Evolutionary conservation across 441 rosid species (phyloP).

Genomic region (Adansonia grandidieri): DNA sequence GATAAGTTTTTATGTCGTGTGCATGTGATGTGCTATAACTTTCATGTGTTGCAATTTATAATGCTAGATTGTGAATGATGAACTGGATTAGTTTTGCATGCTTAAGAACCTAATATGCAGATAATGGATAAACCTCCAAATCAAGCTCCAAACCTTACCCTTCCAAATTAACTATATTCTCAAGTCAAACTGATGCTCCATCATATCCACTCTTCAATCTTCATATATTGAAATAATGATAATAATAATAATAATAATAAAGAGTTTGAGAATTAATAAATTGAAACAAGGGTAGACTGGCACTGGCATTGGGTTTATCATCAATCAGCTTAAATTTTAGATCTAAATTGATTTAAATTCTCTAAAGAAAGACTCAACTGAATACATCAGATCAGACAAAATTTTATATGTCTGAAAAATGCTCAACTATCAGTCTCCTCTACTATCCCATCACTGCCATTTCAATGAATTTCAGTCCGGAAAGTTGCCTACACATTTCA

Average conservation of each 20-base stretch:
- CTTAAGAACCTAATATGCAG: background rate
- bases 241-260: background rate
- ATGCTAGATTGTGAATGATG: background rate
- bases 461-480: background rate
- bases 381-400: background rate
- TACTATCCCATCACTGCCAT: too few relatives aligned
- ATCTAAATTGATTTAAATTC: slow-evolving; percentile 7
- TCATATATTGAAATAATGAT: background rate
- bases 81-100: background rate
- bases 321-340: background rate
- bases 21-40: slow-evolving; percentile 9
- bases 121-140: slow-evolving; percentile 3
- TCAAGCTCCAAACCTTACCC: background rate
- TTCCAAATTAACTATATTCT: too few relatives aligned
- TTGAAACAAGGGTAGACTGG: background rate
- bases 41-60: background rate
- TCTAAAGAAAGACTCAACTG: background rate
- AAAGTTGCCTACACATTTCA: background rate
- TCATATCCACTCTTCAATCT: background rate
- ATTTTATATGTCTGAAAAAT: too few relatives aligned
- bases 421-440: too few relatives aligned
- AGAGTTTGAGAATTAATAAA: background rate
- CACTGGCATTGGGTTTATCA: background rate
- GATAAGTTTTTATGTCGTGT: slow-evolving; percentile 2
- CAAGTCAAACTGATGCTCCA: background rate